These are phyloP conservation scores for Anaeromyces robustus DNA, from an alignment of 192 early-diverging fungal genomes.

Conservation along the genomic window DNA sequence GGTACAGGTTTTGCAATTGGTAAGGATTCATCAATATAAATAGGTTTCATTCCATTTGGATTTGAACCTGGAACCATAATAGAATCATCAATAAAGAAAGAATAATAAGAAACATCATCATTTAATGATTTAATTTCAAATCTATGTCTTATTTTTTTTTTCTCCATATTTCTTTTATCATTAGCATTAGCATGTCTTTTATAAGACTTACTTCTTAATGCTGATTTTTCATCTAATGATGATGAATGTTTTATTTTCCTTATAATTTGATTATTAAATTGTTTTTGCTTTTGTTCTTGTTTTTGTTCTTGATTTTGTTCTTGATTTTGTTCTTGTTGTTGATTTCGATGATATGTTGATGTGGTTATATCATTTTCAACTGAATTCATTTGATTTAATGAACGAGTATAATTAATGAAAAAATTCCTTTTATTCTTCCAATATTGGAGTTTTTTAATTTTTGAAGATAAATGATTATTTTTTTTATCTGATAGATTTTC, in stretches of 20 bases:
- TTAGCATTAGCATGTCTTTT: no score
- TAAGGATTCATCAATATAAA: not conserved
- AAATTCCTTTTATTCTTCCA: not conserved
- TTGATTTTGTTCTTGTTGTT: no score
- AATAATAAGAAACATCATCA: not conserved
- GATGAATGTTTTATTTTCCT: no score
- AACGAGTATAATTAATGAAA: not conserved
- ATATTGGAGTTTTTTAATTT: not conserved
- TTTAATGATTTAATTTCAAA: not conserved
- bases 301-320: no score
- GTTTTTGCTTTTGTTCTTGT: no score
- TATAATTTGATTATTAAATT: no score
- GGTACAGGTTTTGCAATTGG: not conserved
- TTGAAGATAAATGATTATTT: no score
- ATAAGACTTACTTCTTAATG: no score
- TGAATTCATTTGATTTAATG: not conserved
- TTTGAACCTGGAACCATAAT: not conserved
- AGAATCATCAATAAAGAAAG: not conserved
- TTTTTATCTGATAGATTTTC: no score
- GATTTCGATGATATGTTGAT: no score
- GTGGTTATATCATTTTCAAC: not conserved
- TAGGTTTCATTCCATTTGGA: not conserved
- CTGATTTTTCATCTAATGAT: no score
- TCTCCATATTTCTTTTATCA: no score
- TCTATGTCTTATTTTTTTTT: not conserved